Conservation (phyloP, 2,329 filamentous ascomycete species). For the Fusarium fujikuroi region DNA sequence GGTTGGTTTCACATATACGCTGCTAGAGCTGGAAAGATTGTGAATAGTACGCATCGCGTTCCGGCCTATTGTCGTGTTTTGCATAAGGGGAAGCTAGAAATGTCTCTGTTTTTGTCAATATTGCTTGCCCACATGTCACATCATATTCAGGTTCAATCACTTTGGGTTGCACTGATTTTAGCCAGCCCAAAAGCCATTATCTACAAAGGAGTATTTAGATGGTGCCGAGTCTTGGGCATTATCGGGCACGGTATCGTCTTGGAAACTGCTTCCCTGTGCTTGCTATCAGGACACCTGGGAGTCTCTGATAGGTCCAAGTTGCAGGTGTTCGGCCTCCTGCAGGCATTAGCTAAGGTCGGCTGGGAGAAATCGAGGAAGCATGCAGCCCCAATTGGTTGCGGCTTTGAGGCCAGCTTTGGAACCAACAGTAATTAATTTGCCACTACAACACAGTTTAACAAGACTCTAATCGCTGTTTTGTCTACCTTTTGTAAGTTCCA, state of each 20-base stretch:
- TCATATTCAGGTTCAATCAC: not conserved
- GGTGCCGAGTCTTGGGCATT: not conserved
- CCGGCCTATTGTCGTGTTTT: rapidly evolving
- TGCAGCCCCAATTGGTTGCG: rapidly evolving
- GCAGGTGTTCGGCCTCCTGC: not conserved
- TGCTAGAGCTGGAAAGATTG: not conserved
- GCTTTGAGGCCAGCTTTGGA: not conserved
- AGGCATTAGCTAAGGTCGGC: not conserved
- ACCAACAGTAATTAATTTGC: not conserved
- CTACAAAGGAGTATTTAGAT: too few species aligned
- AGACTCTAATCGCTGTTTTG: rapidly evolving
- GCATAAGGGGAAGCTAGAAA: rapidly evolving
- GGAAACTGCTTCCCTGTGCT: too few species aligned
- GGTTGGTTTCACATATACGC: not conserved
- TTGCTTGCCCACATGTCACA: not conserved
- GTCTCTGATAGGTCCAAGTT: not conserved
- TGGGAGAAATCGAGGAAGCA: not conserved
- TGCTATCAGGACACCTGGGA: not conserved
- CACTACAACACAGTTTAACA: rapidly evolving
- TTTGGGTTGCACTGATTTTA: not conserved
- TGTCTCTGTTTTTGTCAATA: not conserved
- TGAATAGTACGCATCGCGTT: rapidly evolving
- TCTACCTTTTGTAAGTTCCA: too few species aligned
- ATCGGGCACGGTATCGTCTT: not conserved
- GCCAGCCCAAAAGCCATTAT: rapidly evolving